Base-by-base conservation (phyloP, 148 eudicot species). In the Pouteria glomerata region DNA sequence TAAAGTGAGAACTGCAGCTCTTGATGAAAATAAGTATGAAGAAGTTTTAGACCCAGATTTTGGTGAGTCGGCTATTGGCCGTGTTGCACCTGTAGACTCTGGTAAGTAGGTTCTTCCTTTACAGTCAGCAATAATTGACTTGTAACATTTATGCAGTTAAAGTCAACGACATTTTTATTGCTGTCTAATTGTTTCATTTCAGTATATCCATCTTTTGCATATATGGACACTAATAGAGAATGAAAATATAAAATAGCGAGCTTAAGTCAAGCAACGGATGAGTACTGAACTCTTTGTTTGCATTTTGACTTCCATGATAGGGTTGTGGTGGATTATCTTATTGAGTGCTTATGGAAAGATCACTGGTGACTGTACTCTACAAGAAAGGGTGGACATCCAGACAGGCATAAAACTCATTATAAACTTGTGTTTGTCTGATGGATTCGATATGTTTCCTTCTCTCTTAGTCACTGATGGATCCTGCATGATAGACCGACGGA, bases 371-470 rank as follows among this genome's bases (percentile, higher is more conserved):
- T 90, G 74, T 64, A 48, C 85, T 33, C 73, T 92, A 59, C 96
- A 92, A 82, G 96, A 92, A 80, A 83, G 93, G 80, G 93, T 90
- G 71, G 98, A 92, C 66, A 90, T 90, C 50, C 98, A 92, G 79
- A 92, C 96, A 4, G 98, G 93, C 73, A 86, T 92, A 55, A 86
- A 82, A 71, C 81, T 92, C 62, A 88, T 92, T 62, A 26, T 92
- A 30, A 92, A 88, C 70, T 76, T 92, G 74, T 92, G 98, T 62
- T 77, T 92, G 62, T 83, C 96, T 48, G 98, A 92, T 78, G 98
- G 98, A 31, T 92, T 92, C 70, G 98, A 92, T 81, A 92, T 92
- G 98, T 92, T 92, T 78, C 98, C 98, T 65, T 83, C 96, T 50
- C 86, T 92, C 65, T 82, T 92, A 27, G 98, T 88, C 74, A 92